Conservation (phyloP, 441 rosid genomes). For the Jatropha multifida region DNA sequence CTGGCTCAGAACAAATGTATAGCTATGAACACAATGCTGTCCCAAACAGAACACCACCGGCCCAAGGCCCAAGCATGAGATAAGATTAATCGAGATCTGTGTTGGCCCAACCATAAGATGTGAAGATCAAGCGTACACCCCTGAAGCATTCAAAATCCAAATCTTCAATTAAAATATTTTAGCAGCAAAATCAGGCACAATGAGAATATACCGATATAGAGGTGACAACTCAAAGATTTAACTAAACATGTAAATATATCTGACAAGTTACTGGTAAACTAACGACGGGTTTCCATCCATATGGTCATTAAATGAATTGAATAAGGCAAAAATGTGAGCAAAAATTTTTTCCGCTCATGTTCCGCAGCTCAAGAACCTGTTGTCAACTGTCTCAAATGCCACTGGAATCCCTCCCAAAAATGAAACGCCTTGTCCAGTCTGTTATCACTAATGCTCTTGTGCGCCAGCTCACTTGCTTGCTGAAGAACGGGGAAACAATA, state of each 20-base stretch:
- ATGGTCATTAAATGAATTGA: constrained; percentile 11
- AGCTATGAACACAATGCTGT: not conserved
- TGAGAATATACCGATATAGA: no score
- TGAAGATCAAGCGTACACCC: no score
- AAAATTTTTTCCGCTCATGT: constrained; percentile 2
- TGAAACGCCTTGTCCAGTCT: constrained; percentile 55
- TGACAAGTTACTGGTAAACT: not conserved
- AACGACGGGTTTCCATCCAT: not conserved
- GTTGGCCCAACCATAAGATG: not conserved
- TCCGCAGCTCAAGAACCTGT: constrained; percentile 1
- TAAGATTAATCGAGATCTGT: not conserved
- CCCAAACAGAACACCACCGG: not conserved
- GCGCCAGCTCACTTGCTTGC: constrained; percentile 63
- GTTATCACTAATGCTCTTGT: constrained; percentile 56
- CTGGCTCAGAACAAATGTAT: no score
- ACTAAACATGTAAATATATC: not conserved
- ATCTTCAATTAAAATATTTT: not conserved
- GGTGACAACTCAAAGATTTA: no score
- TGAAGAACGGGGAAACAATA: constrained; percentile 3
- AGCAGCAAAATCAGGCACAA: not conserved
- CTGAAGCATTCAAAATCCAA: not conserved
- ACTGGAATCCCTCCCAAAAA: constrained; percentile 72
- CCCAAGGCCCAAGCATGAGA: not conserved
- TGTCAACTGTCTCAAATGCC: constrained; percentile 39
- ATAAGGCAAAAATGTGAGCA: not conserved